Evolutionary conservation across 2,329 filamentous ascomycete species (phyloP).

Genomic region (Colletotrichum sp.): DNA sequence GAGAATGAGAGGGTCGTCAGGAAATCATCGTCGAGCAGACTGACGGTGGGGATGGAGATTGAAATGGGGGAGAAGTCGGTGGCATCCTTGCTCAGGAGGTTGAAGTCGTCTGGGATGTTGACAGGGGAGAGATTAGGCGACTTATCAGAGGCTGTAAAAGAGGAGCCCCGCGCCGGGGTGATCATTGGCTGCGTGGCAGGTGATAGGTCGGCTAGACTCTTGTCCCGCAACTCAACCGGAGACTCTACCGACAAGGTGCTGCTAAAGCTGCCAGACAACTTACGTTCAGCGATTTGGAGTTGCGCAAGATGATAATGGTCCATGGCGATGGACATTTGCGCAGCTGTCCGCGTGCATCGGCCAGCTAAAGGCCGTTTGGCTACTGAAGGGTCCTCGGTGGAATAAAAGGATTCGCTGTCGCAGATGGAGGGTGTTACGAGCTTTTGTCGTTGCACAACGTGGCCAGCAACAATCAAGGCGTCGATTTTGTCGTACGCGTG

Average conservation of each 20-base stretch:
- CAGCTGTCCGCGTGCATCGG: constrained; percentile 4
- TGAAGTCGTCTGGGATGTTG: constrained; percentile 21
- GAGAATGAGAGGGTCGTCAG: constrained; percentile 64
- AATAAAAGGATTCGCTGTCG: constrained; percentile 35
- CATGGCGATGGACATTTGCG: background rate
- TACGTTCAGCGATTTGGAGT: constrained; percentile 13
- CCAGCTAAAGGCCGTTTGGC: background rate
- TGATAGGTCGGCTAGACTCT: constrained; percentile 28
- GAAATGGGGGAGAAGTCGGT: constrained; percentile 55
- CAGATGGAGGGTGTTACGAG: constrained; percentile 22
- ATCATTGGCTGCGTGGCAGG: constrained; percentile 27
- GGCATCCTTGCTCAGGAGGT: constrained; percentile 25
- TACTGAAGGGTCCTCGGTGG: constrained; percentile 3
- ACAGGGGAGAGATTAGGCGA: constrained; percentile 24
- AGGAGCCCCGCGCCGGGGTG: constrained; percentile 29
- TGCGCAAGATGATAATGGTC: constrained; percentile 1
- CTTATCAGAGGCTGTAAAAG: constrained; percentile 6
- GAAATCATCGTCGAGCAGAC: constrained; percentile 63
- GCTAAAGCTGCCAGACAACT: constrained; percentile 31
- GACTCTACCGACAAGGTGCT: constrained; percentile 25
- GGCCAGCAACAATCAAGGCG: background rate
- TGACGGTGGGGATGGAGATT: constrained; percentile 61
- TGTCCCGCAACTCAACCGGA: constrained; percentile 24
- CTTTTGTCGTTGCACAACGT: constrained; percentile 18
- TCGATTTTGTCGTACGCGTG: constrained; percentile 27